Evolutionary conservation across 1,139 yeast genomes (phyloP), one percentile per base, ranked within the genome.

Genomic region (Pichia sp.): DNA sequence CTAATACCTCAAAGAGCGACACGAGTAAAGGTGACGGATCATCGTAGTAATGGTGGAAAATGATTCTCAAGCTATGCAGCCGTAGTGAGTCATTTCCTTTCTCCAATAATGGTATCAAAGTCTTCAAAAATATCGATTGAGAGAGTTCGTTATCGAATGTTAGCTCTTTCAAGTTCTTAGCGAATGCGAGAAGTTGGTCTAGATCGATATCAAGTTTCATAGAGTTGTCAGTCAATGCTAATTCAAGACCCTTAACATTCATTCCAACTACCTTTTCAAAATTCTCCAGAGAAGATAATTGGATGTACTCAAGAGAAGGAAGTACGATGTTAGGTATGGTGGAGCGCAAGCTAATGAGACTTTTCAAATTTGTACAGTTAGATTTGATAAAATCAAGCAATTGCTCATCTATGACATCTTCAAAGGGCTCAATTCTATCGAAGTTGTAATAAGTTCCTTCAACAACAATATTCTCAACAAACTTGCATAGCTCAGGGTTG

Each of bases 41-140:
- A 7, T 39, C 42, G 24, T 34, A 39, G 10, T 24, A 12, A 44
- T 69, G 74, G 25, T 63, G 59, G 39, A 65, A 66, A 18, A 62
- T 56, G 25, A 70, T 47, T 26, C 59, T 60, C 21, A 69, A 48
- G 6, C 54, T 44, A 21, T 47, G 45, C 13, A 63, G 40, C 4
- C 46, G 41, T 5, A n/a, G n/a, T n/a, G n/a, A n/a, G n/a, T n/a
- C n/a, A n/a, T n/a, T n/a, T n/a, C n/a, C n/a, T n/a, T n/a, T n/a
- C n/a, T n/a, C n/a, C n/a, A n/a, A n/a, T n/a, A n/a, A n/a, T n/a
- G n/a, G n/a, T n/a, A n/a, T n/a, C n/a, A n/a, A n/a, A n/a, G n/a
- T n/a, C n/a, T n/a, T n/a, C n/a, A n/a, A n/a, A n/a, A n/a, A n/a
- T n/a, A n/a, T n/a, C n/a, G n/a, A n/a, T n/a, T n/a, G n/a, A n/a